These are phyloP conservation scores for Penicillium hordei DNA, from an alignment of 2,329 filamentous ascomycete genomes.

Conservation along the genomic window DNA sequence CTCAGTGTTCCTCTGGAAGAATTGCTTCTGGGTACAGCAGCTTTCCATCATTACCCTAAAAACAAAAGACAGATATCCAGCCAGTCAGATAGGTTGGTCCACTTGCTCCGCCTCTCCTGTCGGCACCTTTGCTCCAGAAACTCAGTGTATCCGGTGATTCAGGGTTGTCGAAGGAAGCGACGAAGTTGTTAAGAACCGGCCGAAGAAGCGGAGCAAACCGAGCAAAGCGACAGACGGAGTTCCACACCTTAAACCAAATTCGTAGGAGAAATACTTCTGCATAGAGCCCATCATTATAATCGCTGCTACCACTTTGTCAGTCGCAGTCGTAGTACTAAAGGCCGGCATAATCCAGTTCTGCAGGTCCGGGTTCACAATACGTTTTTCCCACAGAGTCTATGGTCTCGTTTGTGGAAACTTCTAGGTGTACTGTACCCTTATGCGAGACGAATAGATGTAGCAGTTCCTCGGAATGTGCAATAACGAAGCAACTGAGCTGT, in stretches of 20 bases:
- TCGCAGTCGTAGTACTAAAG: not conserved
- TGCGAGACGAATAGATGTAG: not conserved
- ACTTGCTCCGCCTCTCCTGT: not conserved
- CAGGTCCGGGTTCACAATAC: not conserved
- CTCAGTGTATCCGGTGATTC: not conserved
- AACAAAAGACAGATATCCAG: not conserved
- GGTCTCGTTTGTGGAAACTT: not conserved
- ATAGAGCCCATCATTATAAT: not conserved
- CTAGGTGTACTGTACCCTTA: not conserved
- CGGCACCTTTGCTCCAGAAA: not conserved
- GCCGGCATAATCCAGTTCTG: not conserved
- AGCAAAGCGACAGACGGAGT: not conserved
- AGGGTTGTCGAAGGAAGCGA: not conserved
- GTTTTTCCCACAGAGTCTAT: not conserved
- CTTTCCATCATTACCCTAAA: not conserved
- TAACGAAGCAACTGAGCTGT: not conserved
- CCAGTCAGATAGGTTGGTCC: not conserved
- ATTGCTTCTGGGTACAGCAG: not conserved
- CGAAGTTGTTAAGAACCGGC: too few relatives aligned
- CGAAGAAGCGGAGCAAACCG: not conserved
- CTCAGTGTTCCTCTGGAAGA: not conserved
- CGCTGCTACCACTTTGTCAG: not conserved
- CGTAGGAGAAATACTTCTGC: not conserved
- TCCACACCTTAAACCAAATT: not conserved
- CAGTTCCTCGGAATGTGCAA: not conserved